Base-by-base conservation (phyloP, 2,329 filamentous ascomycete species). In the Ceratocystis cacaofunesta region DNA sequence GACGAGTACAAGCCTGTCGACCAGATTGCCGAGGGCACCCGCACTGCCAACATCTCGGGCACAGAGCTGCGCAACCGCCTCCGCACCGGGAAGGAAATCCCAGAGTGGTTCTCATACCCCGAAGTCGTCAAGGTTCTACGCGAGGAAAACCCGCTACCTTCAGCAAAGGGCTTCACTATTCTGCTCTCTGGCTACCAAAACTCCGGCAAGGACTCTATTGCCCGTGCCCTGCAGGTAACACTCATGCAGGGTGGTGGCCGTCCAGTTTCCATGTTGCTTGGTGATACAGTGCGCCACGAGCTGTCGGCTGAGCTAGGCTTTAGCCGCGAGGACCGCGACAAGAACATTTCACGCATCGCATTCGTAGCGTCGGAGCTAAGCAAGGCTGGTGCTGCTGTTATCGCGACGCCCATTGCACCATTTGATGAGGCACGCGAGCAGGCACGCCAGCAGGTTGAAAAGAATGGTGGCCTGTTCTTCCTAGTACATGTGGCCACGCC, bases 101-200 rank as follows among this genome's bases (percentile, higher is more conserved):
- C 94, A 71, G 91, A 95, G 78, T 99, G 94, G 94, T 99, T 99
- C 84, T 97, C 94, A 41, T 99, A 99, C 82, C 92, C 94, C 69
- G 94, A 99, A 80, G 94, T 99, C 71, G 94, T 99, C 78, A 87
- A 86, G 77, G 94, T 97, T 62, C 87, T 99, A 68, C 87, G 94
- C 72, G 92, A 99, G 80, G 95, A 92, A 71, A 94, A 97, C 81
- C 94, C 92, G 62, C 85, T 95, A 63, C 89, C 94, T 70, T 86
- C 85, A 72, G 84, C 87, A 73, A 95, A 99, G 81, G 94, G 94
- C 69, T 99, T 99, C 84, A 97, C 94, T 69, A 84, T 99, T 77
- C 96, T 99, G 86, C 82, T 99, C 70, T 97, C 94, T 2, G 94
- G 94, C 68, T 96, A 94, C 82, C 87, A 89, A 75, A 99, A 97